Evolutionary conservation across 495 filamentous ascomycete species (phyloP).

Genomic region (Pseudomonodictys pantanalensis): DNA sequence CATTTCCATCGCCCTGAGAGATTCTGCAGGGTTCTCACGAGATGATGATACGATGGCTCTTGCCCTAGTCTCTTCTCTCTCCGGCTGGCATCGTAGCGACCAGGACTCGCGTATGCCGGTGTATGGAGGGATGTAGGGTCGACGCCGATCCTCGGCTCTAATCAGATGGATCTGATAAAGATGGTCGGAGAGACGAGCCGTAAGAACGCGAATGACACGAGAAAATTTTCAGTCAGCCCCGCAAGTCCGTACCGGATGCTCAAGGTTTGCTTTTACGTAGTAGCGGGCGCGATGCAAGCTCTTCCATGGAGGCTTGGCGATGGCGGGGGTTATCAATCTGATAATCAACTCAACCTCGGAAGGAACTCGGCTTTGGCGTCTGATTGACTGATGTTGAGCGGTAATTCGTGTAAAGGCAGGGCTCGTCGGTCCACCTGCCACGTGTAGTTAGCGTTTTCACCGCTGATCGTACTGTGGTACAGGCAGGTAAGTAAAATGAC

Average conservation of each 20-base stretch:
- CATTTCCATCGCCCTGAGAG: background rate
- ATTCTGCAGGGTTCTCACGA: background rate
- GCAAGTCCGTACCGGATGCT: background rate
- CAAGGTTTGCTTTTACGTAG: background rate
- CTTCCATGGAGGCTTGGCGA: background rate
- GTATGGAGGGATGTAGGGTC: background rate
- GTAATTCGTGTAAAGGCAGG: background rate
- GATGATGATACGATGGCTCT: background rate
- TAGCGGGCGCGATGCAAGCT: background rate
- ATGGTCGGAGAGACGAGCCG: background rate
- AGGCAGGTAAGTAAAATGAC: background rate
- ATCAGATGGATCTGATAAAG: background rate
- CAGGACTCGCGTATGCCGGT: background rate
- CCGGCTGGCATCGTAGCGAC: background rate
- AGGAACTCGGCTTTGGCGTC: background rate
- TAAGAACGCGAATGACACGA: background rate
- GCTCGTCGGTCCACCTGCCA: background rate
- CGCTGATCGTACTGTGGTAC: background rate
- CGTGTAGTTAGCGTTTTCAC: background rate
- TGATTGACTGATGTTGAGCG: background rate
- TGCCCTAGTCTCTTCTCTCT: background rate
- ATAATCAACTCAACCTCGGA: background rate
- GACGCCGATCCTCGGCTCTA: background rate
- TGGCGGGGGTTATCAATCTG: background rate
- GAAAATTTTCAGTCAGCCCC: background rate